A percentile compares a stretch with the other conserved stretches of the same genome.
phyloP scores from a whole-genome alignment of 192 early-diverging fungal genomes.

The Coemansia sp. region DNA sequence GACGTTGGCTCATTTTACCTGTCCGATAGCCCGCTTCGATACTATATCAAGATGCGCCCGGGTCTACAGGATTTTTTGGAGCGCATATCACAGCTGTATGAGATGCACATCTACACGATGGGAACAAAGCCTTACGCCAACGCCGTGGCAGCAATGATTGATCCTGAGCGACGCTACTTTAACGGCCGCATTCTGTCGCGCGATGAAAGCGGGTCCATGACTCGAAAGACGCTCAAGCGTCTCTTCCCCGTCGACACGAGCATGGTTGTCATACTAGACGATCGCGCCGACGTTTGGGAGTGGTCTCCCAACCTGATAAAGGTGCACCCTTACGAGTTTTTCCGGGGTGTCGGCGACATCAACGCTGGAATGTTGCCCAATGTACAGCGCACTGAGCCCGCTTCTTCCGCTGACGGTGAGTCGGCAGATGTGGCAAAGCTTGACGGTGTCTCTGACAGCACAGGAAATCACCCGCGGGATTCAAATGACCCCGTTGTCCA shows the following conservation, averaged over 20 bases:
- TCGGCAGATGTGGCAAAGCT: not conserved
- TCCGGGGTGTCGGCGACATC: slow-evolving; percentile 94
- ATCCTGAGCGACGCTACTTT: slow-evolving; percentile 80
- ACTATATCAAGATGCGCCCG: slow-evolving; percentile 91
- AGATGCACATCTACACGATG: slow-evolving; percentile 99
- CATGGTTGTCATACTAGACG: slow-evolving; percentile 97
- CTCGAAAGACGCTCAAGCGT: slow-evolving; percentile 77
- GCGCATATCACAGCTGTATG: slow-evolving; percentile 70
- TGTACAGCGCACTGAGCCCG: slow-evolving; percentile 3
- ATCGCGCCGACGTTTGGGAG: slow-evolving; percentile 94
- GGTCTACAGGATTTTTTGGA: slow-evolving; percentile 78
- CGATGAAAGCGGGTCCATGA: slow-evolving; percentile 87
- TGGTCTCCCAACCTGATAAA: slow-evolving; percentile 89
- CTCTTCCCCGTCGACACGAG: slow-evolving; percentile 93
- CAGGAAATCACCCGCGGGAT: slow-evolving; percentile 19
- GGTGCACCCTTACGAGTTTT: slow-evolving; percentile 92
- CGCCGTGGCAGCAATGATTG: slow-evolving; percentile 83
- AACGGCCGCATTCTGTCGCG: slow-evolving; percentile 88
- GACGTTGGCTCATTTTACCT: slow-evolving; percentile 81
- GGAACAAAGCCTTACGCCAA: slow-evolving; percentile 93
- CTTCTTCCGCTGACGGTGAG: not conserved
- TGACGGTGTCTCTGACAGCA: not conserved
- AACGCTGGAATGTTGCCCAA: slow-evolving; percentile 67
- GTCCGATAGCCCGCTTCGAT: slow-evolving; percentile 65
- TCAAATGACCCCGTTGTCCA: slow-evolving; percentile 25